Evolutionary conservation across 1,139 yeast genomes (phyloP).

Genomic region (Casaregolazyma lundiana): DNA sequence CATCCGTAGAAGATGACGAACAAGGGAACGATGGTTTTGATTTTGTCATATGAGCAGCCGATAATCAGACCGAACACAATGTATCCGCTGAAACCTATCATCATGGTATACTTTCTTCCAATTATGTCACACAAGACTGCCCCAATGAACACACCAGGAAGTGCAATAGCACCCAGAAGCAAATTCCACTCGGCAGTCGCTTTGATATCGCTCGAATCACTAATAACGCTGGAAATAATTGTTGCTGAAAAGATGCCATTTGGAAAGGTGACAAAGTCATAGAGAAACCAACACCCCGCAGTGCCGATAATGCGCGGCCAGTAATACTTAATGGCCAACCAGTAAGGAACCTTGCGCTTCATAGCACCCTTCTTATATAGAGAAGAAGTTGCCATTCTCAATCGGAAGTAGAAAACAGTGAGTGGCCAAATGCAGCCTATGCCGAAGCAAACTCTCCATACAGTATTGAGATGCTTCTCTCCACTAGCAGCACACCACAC

Average conservation of each 20-base stretch:
- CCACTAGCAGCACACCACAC: constrained; percentile 55
- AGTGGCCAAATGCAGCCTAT: constrained; percentile 74
- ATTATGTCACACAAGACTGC: constrained; percentile 49
- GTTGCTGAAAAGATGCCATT: constrained; percentile 56
- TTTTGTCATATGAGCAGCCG: constrained; percentile 49
- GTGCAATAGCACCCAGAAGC: constrained; percentile 46
- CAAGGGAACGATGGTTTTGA: constrained; percentile 47
- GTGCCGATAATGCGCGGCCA: constrained; percentile 55
- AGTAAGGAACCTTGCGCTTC: constrained; percentile 48
- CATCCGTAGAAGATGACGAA: constrained; percentile 58
- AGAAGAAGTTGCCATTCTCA: constrained; percentile 63
- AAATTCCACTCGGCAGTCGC: constrained; percentile 56
- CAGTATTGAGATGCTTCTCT: constrained; percentile 43
- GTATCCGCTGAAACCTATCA: constrained; percentile 56
- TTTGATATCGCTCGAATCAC: constrained; percentile 37
- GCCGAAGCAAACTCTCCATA: constrained; percentile 75
- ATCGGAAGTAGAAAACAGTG: constrained; percentile 64
- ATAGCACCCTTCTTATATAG: constrained; percentile 52
- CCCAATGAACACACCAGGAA: constrained; percentile 59
- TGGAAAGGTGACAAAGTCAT: constrained; percentile 63
- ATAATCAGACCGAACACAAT: constrained; percentile 56
- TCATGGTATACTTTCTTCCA: constrained; percentile 56
- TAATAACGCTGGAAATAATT: constrained; percentile 47
- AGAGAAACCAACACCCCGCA: constrained; percentile 58
- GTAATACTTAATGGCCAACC: constrained; percentile 47